Evolutionary conservation across 2,329 filamentous ascomycete species (phyloP).

Genomic region (Colletotrichum magnum): DNA sequence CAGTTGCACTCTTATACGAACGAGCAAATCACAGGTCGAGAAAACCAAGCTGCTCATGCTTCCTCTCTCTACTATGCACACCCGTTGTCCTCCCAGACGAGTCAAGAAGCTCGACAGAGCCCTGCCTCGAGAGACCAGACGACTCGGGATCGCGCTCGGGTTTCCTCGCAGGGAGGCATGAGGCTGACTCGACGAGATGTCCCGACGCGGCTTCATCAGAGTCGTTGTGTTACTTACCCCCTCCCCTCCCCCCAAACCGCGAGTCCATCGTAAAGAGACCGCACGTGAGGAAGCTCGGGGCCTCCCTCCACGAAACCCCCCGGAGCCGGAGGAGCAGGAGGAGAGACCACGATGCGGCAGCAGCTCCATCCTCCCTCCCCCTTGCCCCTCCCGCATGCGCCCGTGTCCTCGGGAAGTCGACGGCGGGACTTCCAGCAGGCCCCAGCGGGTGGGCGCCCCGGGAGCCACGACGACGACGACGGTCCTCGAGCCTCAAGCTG

Average conservation of each 20-base stretch:
- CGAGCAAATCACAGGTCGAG: not conserved
- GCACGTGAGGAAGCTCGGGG: conserved; percentile 13
- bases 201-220: too few species aligned
- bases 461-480: too few species aligned
- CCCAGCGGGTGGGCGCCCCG: not conserved
- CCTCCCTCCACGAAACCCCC: not conserved
- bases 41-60: too few species aligned
- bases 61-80: not conserved
- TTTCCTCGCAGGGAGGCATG: not conserved
- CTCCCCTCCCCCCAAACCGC: not conserved
- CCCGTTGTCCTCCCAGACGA: not conserved
- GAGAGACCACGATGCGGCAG: not conserved
- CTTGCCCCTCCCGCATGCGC: conserved; percentile 5
- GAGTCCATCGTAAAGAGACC: too few species aligned
- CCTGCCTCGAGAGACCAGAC: not conserved
- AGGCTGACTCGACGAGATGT: too few species aligned
- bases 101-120: conserved; percentile 12
- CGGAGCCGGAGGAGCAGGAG: not conserved
- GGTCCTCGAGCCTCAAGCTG: too few species aligned
- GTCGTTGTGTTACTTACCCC: too few species aligned
- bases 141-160: not conserved
- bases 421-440: not conserved
- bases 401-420: not conserved
- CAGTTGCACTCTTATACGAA: too few species aligned
- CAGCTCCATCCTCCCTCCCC: not conserved